Evolutionary conservation across 257 asterid genomes (phyloP), one percentile per base, ranked within the genome.

Genomic region (Solanum lycopersicoides): DNA sequence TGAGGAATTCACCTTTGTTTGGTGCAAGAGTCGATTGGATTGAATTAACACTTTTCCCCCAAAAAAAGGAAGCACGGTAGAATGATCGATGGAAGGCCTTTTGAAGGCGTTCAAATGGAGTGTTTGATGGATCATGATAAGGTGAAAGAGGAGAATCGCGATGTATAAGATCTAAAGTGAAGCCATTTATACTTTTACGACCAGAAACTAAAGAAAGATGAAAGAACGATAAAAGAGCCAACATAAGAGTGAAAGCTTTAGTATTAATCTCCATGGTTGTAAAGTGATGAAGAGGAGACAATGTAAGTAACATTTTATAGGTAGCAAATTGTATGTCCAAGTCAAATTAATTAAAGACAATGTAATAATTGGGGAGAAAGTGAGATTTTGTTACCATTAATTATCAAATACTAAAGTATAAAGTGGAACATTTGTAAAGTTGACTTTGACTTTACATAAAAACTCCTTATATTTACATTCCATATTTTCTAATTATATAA

Each of bases 131-230:
- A 37, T 87, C 16, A 80, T 90, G 86, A 30, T 53, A 47, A 6
- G 98, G 96, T 7, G 94, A 90, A 11, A 14, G 44, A 6, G 90
- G 87, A 10, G 93, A 87, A 56, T 94, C 95, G 0, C 94, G 96
- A 13, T 92, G 98, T 74, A 92, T 86, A 5, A 95, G 83, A 83
- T 91, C 90, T 9, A 89, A 25, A 8, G 97, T 92, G 89, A 94
- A 88, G 74, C 95, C 95, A 41, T 86, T 89, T 28, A 3, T n/a
- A 44, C 6, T 1, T 45, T 28, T 79, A 18, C 21, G 13, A 39
- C 80, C 77, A 83, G 50, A 85, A 32, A 53, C n/a, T 13, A 75
- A 23, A 45, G 66, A 85, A 89, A 87, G 86, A 21, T 75, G 39
- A 25, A 45, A 80, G 16, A 87, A 85, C 3, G 41, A 47, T 12